Conservation (phyloP, 2,329 filamentous ascomycete species). For the Colletotrichum tropicale region DNA sequence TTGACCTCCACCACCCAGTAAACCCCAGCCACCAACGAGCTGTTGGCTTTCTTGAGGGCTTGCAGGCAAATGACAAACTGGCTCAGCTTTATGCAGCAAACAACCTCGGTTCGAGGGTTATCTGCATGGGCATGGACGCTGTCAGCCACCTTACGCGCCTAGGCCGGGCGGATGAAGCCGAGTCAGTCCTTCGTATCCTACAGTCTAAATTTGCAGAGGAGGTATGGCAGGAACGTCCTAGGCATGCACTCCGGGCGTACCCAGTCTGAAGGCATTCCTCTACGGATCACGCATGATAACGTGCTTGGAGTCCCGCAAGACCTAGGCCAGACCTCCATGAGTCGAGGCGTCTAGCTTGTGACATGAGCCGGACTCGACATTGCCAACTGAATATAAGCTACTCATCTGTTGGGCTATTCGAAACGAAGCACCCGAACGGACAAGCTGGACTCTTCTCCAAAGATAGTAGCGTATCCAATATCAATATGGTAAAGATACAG, state of each 20-base stretch:
- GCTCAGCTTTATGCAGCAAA: not conserved
- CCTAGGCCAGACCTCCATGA: fast-evolving
- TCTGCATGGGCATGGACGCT: slow-evolving; percentile 38
- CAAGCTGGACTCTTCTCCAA: not conserved
- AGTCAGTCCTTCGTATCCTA: slow-evolving; percentile 41
- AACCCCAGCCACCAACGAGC: slow-evolving; percentile 52
- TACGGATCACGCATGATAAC: not conserved
- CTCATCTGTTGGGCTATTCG: not conserved
- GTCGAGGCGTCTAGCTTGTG: not conserved
- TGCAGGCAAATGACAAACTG: slow-evolving; percentile 8
- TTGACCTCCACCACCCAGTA: slow-evolving; percentile 60
- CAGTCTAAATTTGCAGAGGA: slow-evolving; percentile 35
- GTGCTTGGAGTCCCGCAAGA: not conserved
- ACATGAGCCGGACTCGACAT: not conserved
- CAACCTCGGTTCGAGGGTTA: not conserved
- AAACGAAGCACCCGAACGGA: not conserved
- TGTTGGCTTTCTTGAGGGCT: slow-evolving; percentile 45
- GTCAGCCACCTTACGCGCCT: slow-evolving; percentile 46
- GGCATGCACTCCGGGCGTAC: not conserved
- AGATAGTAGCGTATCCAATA: fast-evolving
- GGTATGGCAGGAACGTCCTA: not conserved
- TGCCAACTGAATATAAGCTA: not conserved
- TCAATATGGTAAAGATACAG: not conserved
- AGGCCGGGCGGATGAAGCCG: slow-evolving; percentile 45
- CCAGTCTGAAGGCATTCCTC: not conserved